Evolutionary conservation across 306 rosid species (phyloP), one percentile per base, ranked within the genome.

Genomic region (Begonia loranthoides): DNA sequence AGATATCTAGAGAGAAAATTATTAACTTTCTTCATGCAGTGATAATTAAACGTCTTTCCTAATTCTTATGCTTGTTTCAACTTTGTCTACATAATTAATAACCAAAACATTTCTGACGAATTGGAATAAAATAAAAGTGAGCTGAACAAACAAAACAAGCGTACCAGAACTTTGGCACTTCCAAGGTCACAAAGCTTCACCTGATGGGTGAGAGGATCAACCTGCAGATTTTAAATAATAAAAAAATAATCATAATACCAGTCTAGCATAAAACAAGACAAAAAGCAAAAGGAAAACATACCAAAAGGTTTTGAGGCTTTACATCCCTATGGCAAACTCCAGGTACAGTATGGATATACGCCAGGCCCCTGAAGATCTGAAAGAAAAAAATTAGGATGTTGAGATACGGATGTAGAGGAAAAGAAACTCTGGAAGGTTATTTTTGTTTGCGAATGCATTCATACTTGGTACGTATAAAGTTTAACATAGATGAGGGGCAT

Each of bases 121-220:
- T 17, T 17, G 24, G 10, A 62, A 14, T 13, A 28, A 45, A 54
- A 17, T 43, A 47, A 44, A 45, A 3, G 15, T 45, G 21, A 41
- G 47, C 6, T 10, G 57, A 60, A 33, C 44, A 52, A 52, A 59
- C 52, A 11, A 47, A 28, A 43, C 41, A 55, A 49, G 51, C 78
- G 58, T 84, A 89, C 97, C 81, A 89, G 65, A 61, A 82, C 78
- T 80, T 90, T 90, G 41, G 97, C 97, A 66, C 97, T 85, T 66
- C 97, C 97, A 40, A 85, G 85, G 63, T 90, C 97, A 39, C 95
- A 85, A 56, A 90, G 93, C 77, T 85, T 90, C 49, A 90, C 94
- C 68, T 85, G 87, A 69, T 90, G 97, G 54, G 95, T 82, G 51
- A 82, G 81, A 60, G 87, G 95, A 76, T 90, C 90, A 60, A 85